These are phyloP conservation scores for Colletotrichum cuscutae DNA, from an alignment of 2,329 filamentous ascomycete species.

Conservation along the genomic window DNA sequence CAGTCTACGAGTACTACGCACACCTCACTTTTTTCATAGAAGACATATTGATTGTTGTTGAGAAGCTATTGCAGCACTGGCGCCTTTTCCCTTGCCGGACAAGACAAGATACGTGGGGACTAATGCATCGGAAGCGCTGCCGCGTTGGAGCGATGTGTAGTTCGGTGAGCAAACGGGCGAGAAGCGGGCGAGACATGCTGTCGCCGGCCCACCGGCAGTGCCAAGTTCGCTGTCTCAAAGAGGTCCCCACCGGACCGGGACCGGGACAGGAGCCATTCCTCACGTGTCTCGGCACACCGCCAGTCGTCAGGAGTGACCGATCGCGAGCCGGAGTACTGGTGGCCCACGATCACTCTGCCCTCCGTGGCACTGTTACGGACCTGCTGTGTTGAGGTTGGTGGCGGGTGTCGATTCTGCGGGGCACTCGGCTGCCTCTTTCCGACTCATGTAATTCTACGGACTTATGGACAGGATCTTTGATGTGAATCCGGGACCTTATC, in stretches of 20 bases:
- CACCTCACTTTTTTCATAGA: slow-evolving; percentile 25
- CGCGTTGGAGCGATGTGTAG: slow-evolving; percentile 2
- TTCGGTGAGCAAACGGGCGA: slow-evolving; percentile 9
- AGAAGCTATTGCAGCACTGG: slow-evolving; percentile 3
- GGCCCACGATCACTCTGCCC: not conserved
- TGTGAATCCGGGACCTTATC: not conserved
- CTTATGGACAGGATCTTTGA: not conserved
- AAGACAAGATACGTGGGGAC: slow-evolving; percentile 3
- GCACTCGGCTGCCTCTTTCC: not conserved
- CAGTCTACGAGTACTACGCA: slow-evolving; percentile 24
- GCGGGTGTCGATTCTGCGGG: not conserved
- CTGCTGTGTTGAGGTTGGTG: not conserved
- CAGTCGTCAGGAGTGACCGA: slow-evolving; percentile 28
- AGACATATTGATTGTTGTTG: slow-evolving; percentile 33
- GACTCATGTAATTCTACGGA: not conserved
- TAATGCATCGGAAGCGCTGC: slow-evolving; percentile 19
- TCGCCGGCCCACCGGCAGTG: not conserved
- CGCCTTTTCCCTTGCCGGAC: not conserved
- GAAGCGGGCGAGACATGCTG: slow-evolving; percentile 3
- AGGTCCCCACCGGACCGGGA: slow-evolving; percentile 21
- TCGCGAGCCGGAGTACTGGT: not conserved
- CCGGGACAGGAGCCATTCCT: slow-evolving; percentile 24
- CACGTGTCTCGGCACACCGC: slow-evolving; percentile 34
- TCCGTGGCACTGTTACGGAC: no score
- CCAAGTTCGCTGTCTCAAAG: slow-evolving; percentile 4